Evolutionary conservation across 192 early-diverging fungal species (phyloP), one percentile per base, ranked within the genome.

Genomic region (Umbelopsis sp.): DNA sequence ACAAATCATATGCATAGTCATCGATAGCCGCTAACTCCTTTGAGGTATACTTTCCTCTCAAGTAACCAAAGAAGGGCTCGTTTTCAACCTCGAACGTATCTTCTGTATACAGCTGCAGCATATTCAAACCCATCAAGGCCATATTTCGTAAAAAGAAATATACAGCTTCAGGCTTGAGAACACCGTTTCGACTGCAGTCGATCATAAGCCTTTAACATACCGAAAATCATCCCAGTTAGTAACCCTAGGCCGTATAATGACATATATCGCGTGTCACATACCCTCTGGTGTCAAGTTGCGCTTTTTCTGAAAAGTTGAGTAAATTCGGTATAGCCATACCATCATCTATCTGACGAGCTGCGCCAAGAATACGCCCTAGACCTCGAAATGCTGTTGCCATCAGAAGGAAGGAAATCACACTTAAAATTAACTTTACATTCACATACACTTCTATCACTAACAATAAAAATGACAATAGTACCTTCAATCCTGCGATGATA

Each of bases 51-150:
- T 85, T 86, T 62, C 89, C 91, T 44, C 89, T 83, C 71, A 93
- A 59, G 73, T 93, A 92, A 4, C 91, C 91, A 72, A 92, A 92
- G 43, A 80, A 75, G 11, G 70, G 69, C 9, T 75, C 76, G 29
- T 72, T 71, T 32, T 69, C 69, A 11, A 93, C 88, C 71, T 92
- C 82, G 77, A 89, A 96, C 0, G 95, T 96, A 66, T 96, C 95
- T 66, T 96, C 95, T 2, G 95, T 96, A 77, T 96, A 96, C 66
- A 96, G 77, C 78, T 95, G 94, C 47, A 96, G 80, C 83, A 92
- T 94, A 71, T 92, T 95, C 78, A 94, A 82, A 5, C 95, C 95
- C 84, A 94, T 88, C 43, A 95, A 73, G n/a, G 95, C 92, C 80
- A 89, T 91, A 45, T 86, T 84, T 14, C 92, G 86, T 56, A 95